These are phyloP conservation scores for Russula dissimulans DNA, from an alignment of 768 basidiomycete species.

Conservation along the genomic window DNA sequence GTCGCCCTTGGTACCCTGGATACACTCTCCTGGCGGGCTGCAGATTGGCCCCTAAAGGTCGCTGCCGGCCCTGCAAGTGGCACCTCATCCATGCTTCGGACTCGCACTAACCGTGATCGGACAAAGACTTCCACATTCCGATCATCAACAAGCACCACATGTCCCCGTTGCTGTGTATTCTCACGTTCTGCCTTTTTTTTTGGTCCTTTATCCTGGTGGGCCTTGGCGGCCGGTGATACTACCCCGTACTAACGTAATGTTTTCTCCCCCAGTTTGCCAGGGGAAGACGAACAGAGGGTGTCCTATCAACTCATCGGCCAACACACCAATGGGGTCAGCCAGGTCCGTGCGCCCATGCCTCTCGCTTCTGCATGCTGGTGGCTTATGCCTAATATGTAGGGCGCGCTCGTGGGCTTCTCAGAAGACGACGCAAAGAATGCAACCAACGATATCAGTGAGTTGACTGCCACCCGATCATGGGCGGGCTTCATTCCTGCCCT, in stretches of 20 bases:
- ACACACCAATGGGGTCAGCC: constrained; percentile 41
- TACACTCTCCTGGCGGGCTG: background rate
- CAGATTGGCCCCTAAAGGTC: background rate
- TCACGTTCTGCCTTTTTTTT: background rate
- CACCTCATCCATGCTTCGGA: background rate
- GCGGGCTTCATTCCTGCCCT: background rate
- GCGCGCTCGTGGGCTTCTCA: constrained; percentile 76
- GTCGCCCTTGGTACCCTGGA: no score
- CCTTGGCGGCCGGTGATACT: background rate
- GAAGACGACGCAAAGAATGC: constrained; percentile 39
- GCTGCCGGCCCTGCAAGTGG: background rate
- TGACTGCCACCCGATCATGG: background rate
- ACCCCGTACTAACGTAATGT: background rate
- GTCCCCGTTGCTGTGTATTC: background rate
- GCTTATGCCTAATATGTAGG: constrained; percentile 33
- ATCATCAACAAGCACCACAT: background rate
- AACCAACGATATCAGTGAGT: constrained; percentile 39
- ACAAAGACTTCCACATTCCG: background rate
- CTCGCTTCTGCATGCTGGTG: background rate
- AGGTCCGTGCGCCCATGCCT: constrained; percentile 33
- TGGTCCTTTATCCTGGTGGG: background rate
- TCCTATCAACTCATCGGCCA: constrained; percentile 51
- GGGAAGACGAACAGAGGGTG: constrained; percentile 45
- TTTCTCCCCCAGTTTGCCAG: constrained; percentile 22
- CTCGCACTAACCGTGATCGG: background rate